Percentiles rank a stretch among this genome's conserved stretches.
Evolutionary conservation across 192 early-diverging fungal species (phyloP).

Genomic region (Spinellus fusiger): DNA sequence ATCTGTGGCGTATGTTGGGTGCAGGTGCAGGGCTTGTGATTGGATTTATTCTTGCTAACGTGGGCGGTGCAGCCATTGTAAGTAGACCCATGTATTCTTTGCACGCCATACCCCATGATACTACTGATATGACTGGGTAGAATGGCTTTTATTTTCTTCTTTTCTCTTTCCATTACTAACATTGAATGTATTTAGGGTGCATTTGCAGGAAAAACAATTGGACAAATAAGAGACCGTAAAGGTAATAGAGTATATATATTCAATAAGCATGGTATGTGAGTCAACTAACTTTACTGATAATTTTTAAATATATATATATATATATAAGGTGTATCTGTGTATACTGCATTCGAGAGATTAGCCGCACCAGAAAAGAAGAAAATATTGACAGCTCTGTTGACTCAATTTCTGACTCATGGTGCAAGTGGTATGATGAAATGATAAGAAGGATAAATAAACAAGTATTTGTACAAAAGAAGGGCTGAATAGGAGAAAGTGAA

Average conservation of each 20-base stretch:
- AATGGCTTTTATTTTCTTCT: no score
- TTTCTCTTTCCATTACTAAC: no score
- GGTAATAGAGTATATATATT: conserved; percentile 26
- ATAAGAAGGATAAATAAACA: not conserved
- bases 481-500: no score
- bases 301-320: not conserved
- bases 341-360: conserved; percentile 30
- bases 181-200: conserved; percentile 39
- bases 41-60: conserved; percentile 23
- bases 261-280: not conserved
- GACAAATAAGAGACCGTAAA: conserved; percentile 58
- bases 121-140: no score
- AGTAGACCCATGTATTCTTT: not conserved
- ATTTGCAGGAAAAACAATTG: conserved; percentile 54
- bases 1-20: conserved; percentile 21
- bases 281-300: not conserved
- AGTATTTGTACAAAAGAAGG: no score
- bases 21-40: conserved; percentile 19
- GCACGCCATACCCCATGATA: no score
- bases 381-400: conserved; percentile 24
- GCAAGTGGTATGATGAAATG: not conserved
- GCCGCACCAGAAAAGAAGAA: conserved; percentile 10
- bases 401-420: not conserved
- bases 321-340: conserved; percentile 30
- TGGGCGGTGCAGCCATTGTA: conserved; percentile 21